Evolutionary conservation across 768 basidiomycete species (phyloP), one percentile per base, ranked within the genome.

Genomic region (Auriscalpium microsporum): DNA sequence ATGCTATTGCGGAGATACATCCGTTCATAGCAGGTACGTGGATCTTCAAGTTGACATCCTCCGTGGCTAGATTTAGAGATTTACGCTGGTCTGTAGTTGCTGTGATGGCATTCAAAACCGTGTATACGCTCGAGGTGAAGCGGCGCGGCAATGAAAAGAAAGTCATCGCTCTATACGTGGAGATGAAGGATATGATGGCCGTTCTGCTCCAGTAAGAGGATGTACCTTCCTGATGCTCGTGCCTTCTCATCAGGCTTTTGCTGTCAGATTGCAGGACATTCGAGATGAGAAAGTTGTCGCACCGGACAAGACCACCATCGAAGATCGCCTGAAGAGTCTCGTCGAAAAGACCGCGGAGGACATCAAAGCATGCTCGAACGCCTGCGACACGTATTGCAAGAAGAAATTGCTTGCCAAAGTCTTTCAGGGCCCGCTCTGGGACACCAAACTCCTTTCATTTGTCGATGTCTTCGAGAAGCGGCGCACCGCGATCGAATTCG

Each of bases 141-240:
- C 68, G 79, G 21, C 67, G 75, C 21, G 77, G 78, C 33, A 82
- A 82, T 53, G 75, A 81, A 55, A 73, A 71, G 54, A 79, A 78
- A 56, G 70, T 80, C 6, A 56, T 73, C 2, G 66, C 70, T 4
- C 67, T 82, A 6, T 75, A 76, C 40, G 63, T 75, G 8, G 73
- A 78, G 57, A 82, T 82, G 78, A 71, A 70, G 55, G 71, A 79
- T 42, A 72, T 77, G 69, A 77, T 81, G 73, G 54, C 63, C 11
- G 50, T 42, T 17, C 40, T 42, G 13, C 40, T 42, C 14, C 21
- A n/a, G 10, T 52, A n/a, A 16, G 58, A 50, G 16, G 5, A 33
- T 5, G 4, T 17, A 7, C 8, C 40, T 8, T 42, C n/a, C 17
- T 14, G 11, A 23, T 16, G 7, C 11, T 6, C n/a, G 36, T 50